These are phyloP conservation scores for Backusella liffmaniae DNA, from an alignment of 192 early-diverging fungal genomes.

Conservation along the genomic window DNA sequence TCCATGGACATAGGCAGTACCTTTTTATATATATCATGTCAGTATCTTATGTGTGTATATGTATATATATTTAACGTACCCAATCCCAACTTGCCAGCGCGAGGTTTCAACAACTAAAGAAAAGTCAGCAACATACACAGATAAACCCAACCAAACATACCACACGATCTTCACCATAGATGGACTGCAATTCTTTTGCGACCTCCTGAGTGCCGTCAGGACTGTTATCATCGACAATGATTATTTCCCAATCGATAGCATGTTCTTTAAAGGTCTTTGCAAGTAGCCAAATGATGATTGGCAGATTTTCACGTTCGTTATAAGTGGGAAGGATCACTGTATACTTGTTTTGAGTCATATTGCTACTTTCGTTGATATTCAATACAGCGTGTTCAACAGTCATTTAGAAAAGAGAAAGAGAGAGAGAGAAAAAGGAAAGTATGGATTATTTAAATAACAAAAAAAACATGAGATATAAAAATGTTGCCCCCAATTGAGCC, in stretches of 20 bases:
- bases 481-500: neutral
- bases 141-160: constrained; percentile 42
- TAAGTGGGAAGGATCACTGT: constrained; percentile 97
- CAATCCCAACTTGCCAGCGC: constrained; percentile 93
- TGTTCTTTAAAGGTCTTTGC: constrained; percentile 83
- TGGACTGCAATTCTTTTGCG: constrained; percentile 80
- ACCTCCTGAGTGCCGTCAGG: constrained; percentile 96
- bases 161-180: constrained; percentile 87
- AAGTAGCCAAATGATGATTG: constrained; percentile 91
- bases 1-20: constrained; percentile 95
- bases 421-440: neutral
- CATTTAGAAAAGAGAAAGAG: constrained; percentile 15
- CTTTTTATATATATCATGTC: constrained; percentile 25
- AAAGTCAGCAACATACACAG: neutral
- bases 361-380: constrained; percentile 23
- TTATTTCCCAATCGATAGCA: constrained; percentile 92
- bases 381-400: constrained; percentile 33
- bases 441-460: neutral
- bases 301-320: constrained; percentile 96
- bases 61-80: constrained; percentile 36
- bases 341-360: constrained; percentile 63
- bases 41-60: neutral
- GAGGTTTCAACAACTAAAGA: constrained; percentile 77
- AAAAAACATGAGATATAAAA: neutral
- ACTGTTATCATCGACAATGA: constrained; percentile 94